phyloP scores from a whole-genome alignment of 1,284 basidiomycete species.

The Dichomitus squalens region DNA sequence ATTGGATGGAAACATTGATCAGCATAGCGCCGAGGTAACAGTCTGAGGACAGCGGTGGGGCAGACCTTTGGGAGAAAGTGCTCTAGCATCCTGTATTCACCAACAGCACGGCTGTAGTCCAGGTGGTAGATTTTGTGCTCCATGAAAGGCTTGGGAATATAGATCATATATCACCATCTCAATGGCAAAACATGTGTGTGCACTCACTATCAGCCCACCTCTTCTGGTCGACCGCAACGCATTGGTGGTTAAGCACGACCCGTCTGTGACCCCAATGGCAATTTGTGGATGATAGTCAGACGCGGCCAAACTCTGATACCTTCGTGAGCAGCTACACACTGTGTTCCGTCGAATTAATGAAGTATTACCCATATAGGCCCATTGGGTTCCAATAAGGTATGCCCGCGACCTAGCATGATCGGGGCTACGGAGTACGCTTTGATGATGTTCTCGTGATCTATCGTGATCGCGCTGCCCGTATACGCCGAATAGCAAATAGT shows the following conservation, averaged over 20 bases:
- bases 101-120: conserved; percentile 76
- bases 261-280: conserved; percentile 81
- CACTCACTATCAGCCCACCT: conserved; percentile 66
- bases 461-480: conserved; percentile 66
- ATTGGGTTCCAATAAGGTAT: conserved; percentile 67
- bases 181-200: background rate
- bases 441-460: conserved; percentile 78
- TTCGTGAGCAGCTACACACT: background rate
- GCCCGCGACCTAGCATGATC: conserved; percentile 73
- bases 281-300: conserved; percentile 90
- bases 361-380: conserved; percentile 80
- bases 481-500: conserved; percentile 66
- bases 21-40: background rate
- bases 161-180: background rate
- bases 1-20: background rate
- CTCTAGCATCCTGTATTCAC: conserved; percentile 84
- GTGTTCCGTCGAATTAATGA: no score
- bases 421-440: conserved; percentile 74
- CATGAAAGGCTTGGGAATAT: conserved; percentile 69
- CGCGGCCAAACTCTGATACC: conserved; percentile 60
- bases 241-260: conserved; percentile 74
- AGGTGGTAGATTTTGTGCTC: conserved; percentile 83
- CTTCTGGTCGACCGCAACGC: conserved; percentile 67
- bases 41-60: background rate
- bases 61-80: conserved; percentile 74